Conservation (phyloP, 805 yeast genomes). For the Saturnispora galanensis region DNA sequence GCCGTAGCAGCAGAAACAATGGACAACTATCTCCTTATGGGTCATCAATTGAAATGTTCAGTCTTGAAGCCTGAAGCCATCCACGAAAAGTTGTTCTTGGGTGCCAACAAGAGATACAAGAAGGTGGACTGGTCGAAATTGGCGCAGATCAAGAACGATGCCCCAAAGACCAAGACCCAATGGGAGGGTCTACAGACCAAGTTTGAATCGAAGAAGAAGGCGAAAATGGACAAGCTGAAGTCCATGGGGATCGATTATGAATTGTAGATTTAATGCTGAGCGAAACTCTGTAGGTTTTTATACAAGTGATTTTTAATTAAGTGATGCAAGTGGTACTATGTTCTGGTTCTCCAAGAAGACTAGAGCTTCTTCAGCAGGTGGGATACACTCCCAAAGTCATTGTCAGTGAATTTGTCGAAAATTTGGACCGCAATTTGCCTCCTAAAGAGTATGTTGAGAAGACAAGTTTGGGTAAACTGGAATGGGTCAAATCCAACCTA, state of each 20-base stretch:
- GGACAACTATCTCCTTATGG: slow-evolving; percentile 86
- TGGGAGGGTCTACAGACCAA: slow-evolving; percentile 46
- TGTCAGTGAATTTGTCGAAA: slow-evolving; percentile 68
- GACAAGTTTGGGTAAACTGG: slow-evolving; percentile 63
- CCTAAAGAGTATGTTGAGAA: slow-evolving; percentile 44
- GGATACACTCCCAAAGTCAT: slow-evolving; percentile 40
- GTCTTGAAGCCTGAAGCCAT: slow-evolving; percentile 46
- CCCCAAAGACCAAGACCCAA: slow-evolving; percentile 44
- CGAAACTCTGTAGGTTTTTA: slow-evolving; percentile 7
- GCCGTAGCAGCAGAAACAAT: slow-evolving; percentile 86
- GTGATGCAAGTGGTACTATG: slow-evolving; percentile 50
- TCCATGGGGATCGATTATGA: slow-evolving; percentile 50
- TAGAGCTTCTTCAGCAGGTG: slow-evolving; percentile 56
- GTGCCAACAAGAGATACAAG: slow-evolving; percentile 45
- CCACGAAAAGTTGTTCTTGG: slow-evolving; percentile 49
- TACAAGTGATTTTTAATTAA: slow-evolving; percentile 13
- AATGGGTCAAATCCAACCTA: slow-evolving; percentile 40
- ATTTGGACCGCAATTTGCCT: slow-evolving; percentile 30
- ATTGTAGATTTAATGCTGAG: slow-evolving; percentile 8
- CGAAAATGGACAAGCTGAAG: slow-evolving; percentile 40
- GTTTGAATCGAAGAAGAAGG: slow-evolving; percentile 31
- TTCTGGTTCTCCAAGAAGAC: slow-evolving; percentile 75
- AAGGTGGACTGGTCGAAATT: slow-evolving; percentile 52
- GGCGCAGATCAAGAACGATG: slow-evolving; percentile 43
- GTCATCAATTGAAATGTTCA: slow-evolving; percentile 65